Evolutionary conservation across 306 rosid species (phyloP), one percentile per base, ranked within the genome.

Genomic region (Gynostemma pentaphyllum): DNA sequence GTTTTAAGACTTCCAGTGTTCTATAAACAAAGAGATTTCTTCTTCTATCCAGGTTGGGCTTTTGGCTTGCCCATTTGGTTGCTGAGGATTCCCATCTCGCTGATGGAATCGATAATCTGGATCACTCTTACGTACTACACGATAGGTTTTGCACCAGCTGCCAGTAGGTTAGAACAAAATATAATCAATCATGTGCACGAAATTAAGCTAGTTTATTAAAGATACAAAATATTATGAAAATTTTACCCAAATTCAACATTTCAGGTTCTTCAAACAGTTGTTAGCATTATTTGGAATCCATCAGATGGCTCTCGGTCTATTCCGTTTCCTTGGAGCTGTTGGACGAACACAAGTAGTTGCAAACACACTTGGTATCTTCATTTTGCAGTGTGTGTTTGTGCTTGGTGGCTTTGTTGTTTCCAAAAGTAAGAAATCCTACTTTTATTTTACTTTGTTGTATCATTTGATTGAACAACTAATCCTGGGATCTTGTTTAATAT

Each of bases 21-120:
- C 75, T 87, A 60, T 70, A 87, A 87, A 81, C 95, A 84, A 62
- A 73, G 95, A 61, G 91, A 84, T 80, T 74, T 78, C 24, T 32
- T 82, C 9, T 84, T 82, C 68, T 78, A 64, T 62, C 91, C 95
- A 0, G 85, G 82, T 27, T 84, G 95, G 91, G 83, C 95, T 66
- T 84, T 87, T 42, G 88, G 82, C 15, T 70, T 87, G 51, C 95
- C 91, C 28, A 72, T 84, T 73, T 84, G 86, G 79, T 67, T 87
- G 51, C 80, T 82, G 32, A 65, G 84, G 63, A 82, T 87, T 72
- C 91, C 95, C 36, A 79, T 84, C 50, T 87, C 95, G 59, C 39
- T 87, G 1, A 6, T 84, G 70, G 95, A 87, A 51, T 84, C 95
- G 2, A 84, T 72, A 39, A 66, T 84, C 57, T 87, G 95, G 95